Base-by-base conservation (phyloP, 768 basidiomycete genomes). In the Phaeotremella skinneri region DNA sequence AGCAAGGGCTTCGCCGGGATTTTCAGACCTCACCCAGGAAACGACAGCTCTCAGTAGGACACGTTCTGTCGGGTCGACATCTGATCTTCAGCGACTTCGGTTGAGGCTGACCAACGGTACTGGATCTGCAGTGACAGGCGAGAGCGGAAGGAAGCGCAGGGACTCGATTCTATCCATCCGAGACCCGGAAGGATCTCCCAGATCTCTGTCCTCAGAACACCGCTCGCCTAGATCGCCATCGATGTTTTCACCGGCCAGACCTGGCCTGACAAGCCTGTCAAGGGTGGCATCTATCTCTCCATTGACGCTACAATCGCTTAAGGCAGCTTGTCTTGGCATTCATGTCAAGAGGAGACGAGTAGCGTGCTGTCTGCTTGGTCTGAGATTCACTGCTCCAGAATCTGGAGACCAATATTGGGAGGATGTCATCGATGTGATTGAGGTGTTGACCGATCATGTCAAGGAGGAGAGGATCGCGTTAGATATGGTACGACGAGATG, bases 361-460 rank as follows among this genome's bases (percentile, higher is more conserved):
- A 14, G 70, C 71, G 0, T 77, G 75, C 58, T 72, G 63, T 58
- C 52, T 77, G 4, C 64, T 77, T 2, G 75, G 70, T 14, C 54
- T 76, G 39, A 56, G 59, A 21, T 75, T 75, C 49, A 49, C 29
- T n/a, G 29, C 14, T 23, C 29, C 21, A 3, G 17, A 26, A 20
- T 29, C 48, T 7, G 43, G 49, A 5, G 45, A 42, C 13, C 21
- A 21, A 21, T 67, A 71, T 32, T 69, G 67, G 67, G 41, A 34
- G 16, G 63, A 60, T 20, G 62, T 63, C 11, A 57, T 57, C 39
- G 43, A 49, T 1, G 57, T 56, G 6, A 39, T 72, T 39, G 57
- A 61, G 14, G 62, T 39, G 37, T 9, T 39, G 37, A 39, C 9
- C 37, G n/a, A 9, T 39, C 37, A 39, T 39, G 37, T 39, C n/a